Evolutionary conservation across 306 rosid species (phyloP), one percentile per base, ranked within the genome.

Genomic region (Rosa persica): DNA sequence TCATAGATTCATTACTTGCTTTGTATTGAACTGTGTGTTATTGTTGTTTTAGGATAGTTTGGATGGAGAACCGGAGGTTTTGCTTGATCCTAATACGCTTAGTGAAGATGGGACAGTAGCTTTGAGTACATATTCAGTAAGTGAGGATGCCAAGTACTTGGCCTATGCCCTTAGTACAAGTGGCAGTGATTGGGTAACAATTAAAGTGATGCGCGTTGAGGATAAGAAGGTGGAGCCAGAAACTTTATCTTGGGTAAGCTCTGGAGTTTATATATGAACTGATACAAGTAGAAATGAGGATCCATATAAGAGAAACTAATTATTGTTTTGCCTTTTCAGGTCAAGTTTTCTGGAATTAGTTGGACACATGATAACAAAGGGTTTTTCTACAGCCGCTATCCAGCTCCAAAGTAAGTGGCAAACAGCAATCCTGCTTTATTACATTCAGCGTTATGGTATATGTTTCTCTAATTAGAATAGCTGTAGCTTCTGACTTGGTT

Each of bases 281-380:
- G 12, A 5, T 65, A 43, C 13, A 62, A 23, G 15, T 42, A 11
- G 61, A 64, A 71, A 34, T 15, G 0, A 38, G 42, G 19, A 15
- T 49, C 57, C 49, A 38, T 39, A 77, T 2, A 11, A 15, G 6
- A 75, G 22, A 73, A n/a, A 70, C 12, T 3, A 8, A 10, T 38
- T 5, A 20, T 23, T 19, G 23, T 38, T 66, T 36, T 49, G 43
- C 12, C 47, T 80, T 87, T 89, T 82, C 93, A 95, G 98, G 97
- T 91, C 8, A 95, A 95, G 75, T 93, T 95, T 89, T 90, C 93
- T 30, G 76, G 85, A 44, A 89, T 91, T 74, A 84, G 88, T 81
- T 95, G 99, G 99, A 93, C 99, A 4, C 89, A 82, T 77, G 98
- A 95, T 76, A 76, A 78, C 94, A 91, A 89, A 87, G 97, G 99